These are phyloP conservation scores for Fraxinus nigra DNA, from an alignment of 305 asterid genomes.

Conservation along the genomic window DNA sequence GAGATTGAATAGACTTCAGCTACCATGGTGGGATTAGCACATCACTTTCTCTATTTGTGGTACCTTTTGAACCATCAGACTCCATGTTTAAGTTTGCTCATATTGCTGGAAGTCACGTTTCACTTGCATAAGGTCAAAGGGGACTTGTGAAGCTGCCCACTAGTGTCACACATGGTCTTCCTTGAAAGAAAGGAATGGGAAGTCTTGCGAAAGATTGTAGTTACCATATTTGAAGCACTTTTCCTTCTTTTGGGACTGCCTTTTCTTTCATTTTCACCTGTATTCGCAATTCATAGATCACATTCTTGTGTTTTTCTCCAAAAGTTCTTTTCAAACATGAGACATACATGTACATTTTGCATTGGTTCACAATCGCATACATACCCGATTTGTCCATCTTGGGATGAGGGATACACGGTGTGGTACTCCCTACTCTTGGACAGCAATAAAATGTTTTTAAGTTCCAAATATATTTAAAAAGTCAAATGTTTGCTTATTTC, in stretches of 20 bases:
- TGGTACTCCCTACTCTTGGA: neutral
- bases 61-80: neutral
- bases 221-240: neutral
- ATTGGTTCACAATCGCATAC: neutral
- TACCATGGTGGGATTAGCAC: neutral
- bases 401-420: neutral
- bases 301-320: neutral
- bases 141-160: neutral
- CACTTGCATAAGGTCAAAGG: neutral
- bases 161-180: neutral
- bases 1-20: neutral
- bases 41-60: neutral
- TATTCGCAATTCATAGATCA: neutral
- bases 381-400: neutral
- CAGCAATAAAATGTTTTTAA: neutral
- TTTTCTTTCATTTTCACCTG: neutral
- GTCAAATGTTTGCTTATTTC: slow-evolving; percentile 5
- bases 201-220: neutral
- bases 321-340: neutral
- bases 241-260: neutral
- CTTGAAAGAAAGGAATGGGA: neutral
- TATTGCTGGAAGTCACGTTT: neutral
- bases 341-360: neutral
- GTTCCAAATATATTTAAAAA: neutral
- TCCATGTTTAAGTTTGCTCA: neutral